These are phyloP conservation scores for Lactifluus rugatus DNA, from an alignment of 768 basidiomycete species.

Conservation along the genomic window DNA sequence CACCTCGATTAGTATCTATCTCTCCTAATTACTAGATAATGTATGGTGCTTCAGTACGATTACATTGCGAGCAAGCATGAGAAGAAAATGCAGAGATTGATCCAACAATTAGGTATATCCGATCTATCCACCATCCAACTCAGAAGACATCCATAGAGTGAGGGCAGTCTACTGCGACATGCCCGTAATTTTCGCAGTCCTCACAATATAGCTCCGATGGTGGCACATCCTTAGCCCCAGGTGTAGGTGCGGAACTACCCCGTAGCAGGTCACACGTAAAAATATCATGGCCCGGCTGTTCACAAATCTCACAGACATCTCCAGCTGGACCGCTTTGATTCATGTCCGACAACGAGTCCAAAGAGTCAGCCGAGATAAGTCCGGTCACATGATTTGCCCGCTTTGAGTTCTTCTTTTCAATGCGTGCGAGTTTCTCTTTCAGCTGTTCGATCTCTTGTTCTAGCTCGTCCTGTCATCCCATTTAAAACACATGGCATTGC, in stretches of 20 bases:
- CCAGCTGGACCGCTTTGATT: slow-evolving; percentile 20
- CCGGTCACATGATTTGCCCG: slow-evolving; percentile 28
- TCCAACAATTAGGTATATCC: slow-evolving; percentile 6
- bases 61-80: background rate
- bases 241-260: slow-evolving; percentile 39
- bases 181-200: slow-evolving; percentile 77
- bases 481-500: too few relatives aligned
- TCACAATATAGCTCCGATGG: slow-evolving; percentile 46
- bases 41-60: background rate
- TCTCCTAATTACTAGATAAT: background rate
- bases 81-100: background rate
- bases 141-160: slow-evolving; percentile 77
- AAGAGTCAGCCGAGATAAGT: slow-evolving; percentile 18
- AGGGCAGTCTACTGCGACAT: slow-evolving; percentile 68
- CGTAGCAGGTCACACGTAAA: slow-evolving; percentile 67
- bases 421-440: slow-evolving; percentile 56
- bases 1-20: background rate
- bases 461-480: slow-evolving; percentile 59
- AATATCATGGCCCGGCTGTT: slow-evolving; percentile 76
- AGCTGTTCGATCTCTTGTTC: slow-evolving; percentile 74
- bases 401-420: slow-evolving; percentile 49
- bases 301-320: slow-evolving; percentile 77
- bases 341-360: slow-evolving; percentile 12
- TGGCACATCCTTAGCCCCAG: slow-evolving; percentile 20
- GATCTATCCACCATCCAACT: background rate